phyloP scores from a whole-genome alignment of 2,329 filamentous ascomycete genomes.

The Alternaria ethzedia region DNA sequence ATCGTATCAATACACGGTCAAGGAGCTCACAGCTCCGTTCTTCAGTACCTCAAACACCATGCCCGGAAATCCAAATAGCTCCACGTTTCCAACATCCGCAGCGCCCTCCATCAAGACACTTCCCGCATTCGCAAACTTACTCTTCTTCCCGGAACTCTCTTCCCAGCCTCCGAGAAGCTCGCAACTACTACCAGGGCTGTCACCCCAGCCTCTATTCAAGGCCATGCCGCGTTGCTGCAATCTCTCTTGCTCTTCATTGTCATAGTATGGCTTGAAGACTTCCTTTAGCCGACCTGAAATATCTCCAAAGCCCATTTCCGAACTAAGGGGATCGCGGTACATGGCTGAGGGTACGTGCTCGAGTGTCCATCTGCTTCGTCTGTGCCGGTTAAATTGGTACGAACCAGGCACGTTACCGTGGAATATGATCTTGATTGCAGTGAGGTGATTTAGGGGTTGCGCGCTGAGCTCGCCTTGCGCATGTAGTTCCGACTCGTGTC shows the following conservation, averaged over 20 bases:
- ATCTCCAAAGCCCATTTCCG: slow-evolving; percentile 67
- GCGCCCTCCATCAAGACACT: slow-evolving; percentile 52
- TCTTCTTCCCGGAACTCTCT: slow-evolving; percentile 58
- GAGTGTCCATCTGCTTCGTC: slow-evolving; percentile 86
- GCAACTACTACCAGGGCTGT: slow-evolving; percentile 87
- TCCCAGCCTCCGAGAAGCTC: slow-evolving; percentile 73
- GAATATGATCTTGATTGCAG: slow-evolving; percentile 89
- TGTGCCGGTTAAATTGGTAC: slow-evolving; percentile 94
- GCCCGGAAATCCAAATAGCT: slow-evolving; percentile 91
- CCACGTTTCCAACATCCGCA: slow-evolving; percentile 72
- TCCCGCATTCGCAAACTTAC: slow-evolving; percentile 41
- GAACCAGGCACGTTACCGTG: slow-evolving; percentile 95
- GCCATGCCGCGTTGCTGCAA: slow-evolving; percentile 73
- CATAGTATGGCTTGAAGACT: slow-evolving; percentile 72
- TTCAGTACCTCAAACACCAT: slow-evolving; percentile 94
- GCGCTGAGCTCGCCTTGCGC: slow-evolving; percentile 35
- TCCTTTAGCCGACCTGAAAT: slow-evolving; percentile 72
- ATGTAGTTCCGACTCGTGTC: slow-evolving; percentile 41
- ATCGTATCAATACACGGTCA: slow-evolving; percentile 79
- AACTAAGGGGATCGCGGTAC: slow-evolving; percentile 62
- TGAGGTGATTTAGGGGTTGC: slow-evolving; percentile 66
- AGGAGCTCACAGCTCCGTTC: slow-evolving; percentile 85
- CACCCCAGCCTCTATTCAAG: slow-evolving; percentile 87
- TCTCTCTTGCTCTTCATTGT: slow-evolving; percentile 61
- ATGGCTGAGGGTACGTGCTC: slow-evolving; percentile 53